These are phyloP conservation scores for Boletus speciosus DNA, from an alignment of 768 basidiomycete genomes.

Conservation along the genomic window DNA sequence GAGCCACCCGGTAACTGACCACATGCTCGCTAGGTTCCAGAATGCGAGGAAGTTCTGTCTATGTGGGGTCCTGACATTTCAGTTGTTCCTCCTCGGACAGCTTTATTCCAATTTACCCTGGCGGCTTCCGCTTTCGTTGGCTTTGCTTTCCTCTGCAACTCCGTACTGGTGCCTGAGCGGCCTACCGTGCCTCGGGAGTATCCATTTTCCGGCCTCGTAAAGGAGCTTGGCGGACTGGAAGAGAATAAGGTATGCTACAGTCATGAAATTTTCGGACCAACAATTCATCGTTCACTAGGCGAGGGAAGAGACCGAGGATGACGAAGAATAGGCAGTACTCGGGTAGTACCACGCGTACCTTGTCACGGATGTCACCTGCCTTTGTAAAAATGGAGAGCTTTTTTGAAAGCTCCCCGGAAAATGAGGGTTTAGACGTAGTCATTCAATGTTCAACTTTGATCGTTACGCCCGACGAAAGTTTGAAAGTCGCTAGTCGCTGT, in stretches of 20 bases:
- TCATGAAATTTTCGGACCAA: neutral
- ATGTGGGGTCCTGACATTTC: constrained; percentile 88
- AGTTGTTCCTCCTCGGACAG: constrained; percentile 53
- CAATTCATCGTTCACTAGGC: constrained; percentile 29
- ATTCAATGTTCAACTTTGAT: neutral
- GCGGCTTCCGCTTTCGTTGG: constrained; percentile 61
- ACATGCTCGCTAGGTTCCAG: constrained; percentile 55
- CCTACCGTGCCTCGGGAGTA: constrained; percentile 72
- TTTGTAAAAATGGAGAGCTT: neutral
- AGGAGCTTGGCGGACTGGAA: constrained; percentile 74
- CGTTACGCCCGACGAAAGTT: neutral
- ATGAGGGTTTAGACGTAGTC: neutral
- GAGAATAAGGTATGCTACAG: constrained; percentile 63
- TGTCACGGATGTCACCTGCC: neutral
- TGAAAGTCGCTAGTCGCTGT: neutral
- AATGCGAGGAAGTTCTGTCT: constrained; percentile 74
- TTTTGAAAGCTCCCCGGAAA: constrained; percentile 1
- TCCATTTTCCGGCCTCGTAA: constrained; percentile 70
- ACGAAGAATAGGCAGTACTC: constrained; percentile 25
- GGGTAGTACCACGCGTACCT: constrained; percentile 4
- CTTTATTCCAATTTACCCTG: constrained; percentile 62
- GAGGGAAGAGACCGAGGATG: constrained; percentile 32
- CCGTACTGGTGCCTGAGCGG: constrained; percentile 52
- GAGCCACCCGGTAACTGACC: constrained; percentile 13
- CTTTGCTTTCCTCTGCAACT: constrained; percentile 58